These are phyloP conservation scores for Lignosus rhinocerotis DNA, from an alignment of 1,284 basidiomycete species.

Conservation along the genomic window DNA sequence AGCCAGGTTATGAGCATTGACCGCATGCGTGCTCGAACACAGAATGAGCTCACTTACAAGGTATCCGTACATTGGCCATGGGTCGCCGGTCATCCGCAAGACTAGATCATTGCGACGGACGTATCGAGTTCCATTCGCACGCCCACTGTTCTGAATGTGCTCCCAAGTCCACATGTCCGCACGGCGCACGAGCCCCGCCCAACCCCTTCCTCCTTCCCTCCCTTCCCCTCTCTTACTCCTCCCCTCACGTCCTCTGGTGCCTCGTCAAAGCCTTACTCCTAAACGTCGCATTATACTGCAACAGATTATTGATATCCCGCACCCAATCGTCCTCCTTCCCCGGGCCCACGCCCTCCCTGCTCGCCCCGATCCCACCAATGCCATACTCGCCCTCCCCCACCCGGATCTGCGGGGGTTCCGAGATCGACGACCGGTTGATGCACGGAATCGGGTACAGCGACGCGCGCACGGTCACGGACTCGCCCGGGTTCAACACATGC, in stretches of 20 bases:
- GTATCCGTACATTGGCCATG: too few relatives aligned
- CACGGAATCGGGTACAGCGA: conserved; percentile 93
- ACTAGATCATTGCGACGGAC: too few relatives aligned
- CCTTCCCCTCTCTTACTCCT: too few relatives aligned
- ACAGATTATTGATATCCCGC: conserved; percentile 89
- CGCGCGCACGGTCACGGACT: conserved; percentile 83
- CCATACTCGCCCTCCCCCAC: background rate
- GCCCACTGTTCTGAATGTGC: too few relatives aligned
- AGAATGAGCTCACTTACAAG: too few relatives aligned
- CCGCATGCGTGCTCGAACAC: too few relatives aligned
- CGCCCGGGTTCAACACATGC: conserved; percentile 77
- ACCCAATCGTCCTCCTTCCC: conserved; percentile 95
- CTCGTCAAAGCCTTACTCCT: conserved; percentile 80
- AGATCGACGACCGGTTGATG: conserved; percentile 80
- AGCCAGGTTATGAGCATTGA: too few relatives aligned
- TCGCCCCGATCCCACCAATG: conserved; percentile 1
- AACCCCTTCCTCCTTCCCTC: background rate
- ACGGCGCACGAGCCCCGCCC: too few relatives aligned
- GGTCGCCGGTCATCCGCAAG: too few relatives aligned
- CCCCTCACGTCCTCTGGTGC: conserved; percentile 54
- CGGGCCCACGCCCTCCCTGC: conserved; percentile 42
- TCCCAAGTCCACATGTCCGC: background rate
- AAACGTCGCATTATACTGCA: conserved; percentile 92
- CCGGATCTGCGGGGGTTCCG: conserved; percentile 39
- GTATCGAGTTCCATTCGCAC: background rate